Evolutionary conservation across 2,329 filamentous ascomycete genomes (phyloP), one percentile per base, ranked within the genome.

Genomic region (Phyllosticta paracitricarpa): DNA sequence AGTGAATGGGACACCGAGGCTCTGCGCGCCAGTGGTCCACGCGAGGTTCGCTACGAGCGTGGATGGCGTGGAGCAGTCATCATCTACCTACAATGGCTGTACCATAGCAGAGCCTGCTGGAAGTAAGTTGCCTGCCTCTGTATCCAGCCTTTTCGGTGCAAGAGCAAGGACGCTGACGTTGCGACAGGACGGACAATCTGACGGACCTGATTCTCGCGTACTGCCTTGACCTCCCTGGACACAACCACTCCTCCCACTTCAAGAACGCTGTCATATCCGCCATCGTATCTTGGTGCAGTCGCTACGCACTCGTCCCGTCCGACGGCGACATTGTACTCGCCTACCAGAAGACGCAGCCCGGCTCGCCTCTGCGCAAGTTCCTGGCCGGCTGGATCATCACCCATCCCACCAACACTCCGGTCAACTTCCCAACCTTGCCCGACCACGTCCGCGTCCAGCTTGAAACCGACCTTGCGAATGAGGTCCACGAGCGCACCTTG

Each of bases 81-180:
- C 33, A 55, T 59, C 14, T 59, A 54, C 52, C 28, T 59, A 14
- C 48, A 59, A 40, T 59, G 58, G 58, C 58, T 59, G 3, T 59
- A 59, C 52, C 17, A 9, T 9, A 51, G 58, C 51, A 7, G 51
- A 2, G 58, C 55, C 24, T 28, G 17, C 14, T 25, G 28, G 4
- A 30, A 55, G 58, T 59, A 26, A 19, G 58, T 59, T 14, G 4
- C 17, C 10, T 33, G 19, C 19, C 19, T 22, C 5, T 17, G 7
- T n/a, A 25, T 22, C 25, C 24, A 52, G 30, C 40, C 19, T 25
- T 53, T 58, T 28, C 1, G 19, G 19, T 22, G 19, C 19, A 33
- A 59, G 48, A 14, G 33, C 35, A 59, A 2, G 24, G 58, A 59
- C 9, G 17, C 33, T 59, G 55, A 59, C 22, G 19, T n/a, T 6